phyloP scores from a whole-genome alignment of 192 early-diverging fungal genomes.

The Rhizophagus sp. region DNA sequence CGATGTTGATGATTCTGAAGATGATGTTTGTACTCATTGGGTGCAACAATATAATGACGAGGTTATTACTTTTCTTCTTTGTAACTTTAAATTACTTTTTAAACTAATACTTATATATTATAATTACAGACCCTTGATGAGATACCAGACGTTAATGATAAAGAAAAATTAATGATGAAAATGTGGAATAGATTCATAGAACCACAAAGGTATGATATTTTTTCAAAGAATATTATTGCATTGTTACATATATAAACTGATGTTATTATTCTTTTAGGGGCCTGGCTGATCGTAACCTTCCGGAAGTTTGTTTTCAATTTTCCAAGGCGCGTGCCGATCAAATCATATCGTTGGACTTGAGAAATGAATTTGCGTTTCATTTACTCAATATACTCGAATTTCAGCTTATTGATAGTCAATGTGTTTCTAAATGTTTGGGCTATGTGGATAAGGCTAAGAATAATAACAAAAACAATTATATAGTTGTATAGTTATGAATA shows the following conservation, averaged over 20 bases:
- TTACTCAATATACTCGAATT: slow-evolving; percentile 11
- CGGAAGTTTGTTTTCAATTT: slow-evolving; percentile 26
- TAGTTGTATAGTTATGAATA: too few relatives aligned
- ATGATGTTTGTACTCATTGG: slow-evolving; percentile 31
- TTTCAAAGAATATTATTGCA: too few relatives aligned
- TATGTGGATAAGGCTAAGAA: slow-evolving; percentile 24
- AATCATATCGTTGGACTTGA: slow-evolving; percentile 8
- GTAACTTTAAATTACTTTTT: neutral
- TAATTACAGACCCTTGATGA: slow-evolving; percentile 15
- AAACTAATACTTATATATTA: neutral
- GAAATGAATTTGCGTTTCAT: slow-evolving; percentile 29
- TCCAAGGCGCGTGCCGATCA: slow-evolving; percentile 17
- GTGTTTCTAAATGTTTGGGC: slow-evolving; percentile 18
- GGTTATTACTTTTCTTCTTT: neutral
- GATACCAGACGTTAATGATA: slow-evolving; percentile 9
- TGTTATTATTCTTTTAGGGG: neutral
- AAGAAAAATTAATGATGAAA: slow-evolving; percentile 28
- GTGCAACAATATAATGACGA: slow-evolving; percentile 25
- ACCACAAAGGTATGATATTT: slow-evolving; percentile 9
- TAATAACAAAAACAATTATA: neutral
- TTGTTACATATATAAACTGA: neutral
- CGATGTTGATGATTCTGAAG: slow-evolving; percentile 12
- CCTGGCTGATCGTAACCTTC: slow-evolving; percentile 26
- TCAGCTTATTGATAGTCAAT: slow-evolving; percentile 20
- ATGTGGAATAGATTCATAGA: slow-evolving; percentile 28